These are phyloP conservation scores for Penicillium silybi DNA, from an alignment of 495 filamentous ascomycete species.

Conservation along the genomic window DNA sequence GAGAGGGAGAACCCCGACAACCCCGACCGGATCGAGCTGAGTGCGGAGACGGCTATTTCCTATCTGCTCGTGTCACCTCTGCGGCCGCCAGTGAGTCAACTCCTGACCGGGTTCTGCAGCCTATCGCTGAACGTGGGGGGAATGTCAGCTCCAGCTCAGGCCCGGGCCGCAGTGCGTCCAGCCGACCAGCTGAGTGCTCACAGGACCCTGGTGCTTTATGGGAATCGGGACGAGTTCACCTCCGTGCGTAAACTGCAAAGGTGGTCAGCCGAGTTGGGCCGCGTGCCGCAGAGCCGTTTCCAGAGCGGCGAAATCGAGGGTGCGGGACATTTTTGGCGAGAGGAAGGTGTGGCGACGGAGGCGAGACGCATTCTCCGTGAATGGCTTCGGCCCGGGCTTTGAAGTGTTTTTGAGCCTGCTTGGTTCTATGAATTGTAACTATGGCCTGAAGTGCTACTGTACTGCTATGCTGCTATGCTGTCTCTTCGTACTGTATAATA, in stretches of 20 bases:
- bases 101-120: conserved; percentile 53
- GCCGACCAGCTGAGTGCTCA: conserved; percentile 54
- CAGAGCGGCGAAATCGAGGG: conserved; percentile 54
- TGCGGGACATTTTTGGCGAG: conserved; percentile 83
- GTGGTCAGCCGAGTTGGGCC: conserved; percentile 63
- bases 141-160: conserved; percentile 13
- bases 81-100: conserved; percentile 56
- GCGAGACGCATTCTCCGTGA: conserved; percentile 45
- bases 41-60: conserved; percentile 36
- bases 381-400: conserved; percentile 30
- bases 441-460: background rate
- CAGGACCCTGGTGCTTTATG: conserved; percentile 70
- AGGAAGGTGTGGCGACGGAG: conserved; percentile 54
- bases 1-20: background rate
- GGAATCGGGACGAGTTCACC: conserved; percentile 70
- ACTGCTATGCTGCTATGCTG: background rate
- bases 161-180: conserved; percentile 34
- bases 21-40: conserved; percentile 1
- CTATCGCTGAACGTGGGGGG: conserved; percentile 28
- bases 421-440: background rate
- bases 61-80: conserved; percentile 84
- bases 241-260: conserved; percentile 59
- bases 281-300: conserved; percentile 39
- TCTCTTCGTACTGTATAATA: too few relatives aligned
- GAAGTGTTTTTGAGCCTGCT: background rate